phyloP scores from a whole-genome alignment of 352 stramenopile genomes.

The Globisporangium cederbergense region DNA sequence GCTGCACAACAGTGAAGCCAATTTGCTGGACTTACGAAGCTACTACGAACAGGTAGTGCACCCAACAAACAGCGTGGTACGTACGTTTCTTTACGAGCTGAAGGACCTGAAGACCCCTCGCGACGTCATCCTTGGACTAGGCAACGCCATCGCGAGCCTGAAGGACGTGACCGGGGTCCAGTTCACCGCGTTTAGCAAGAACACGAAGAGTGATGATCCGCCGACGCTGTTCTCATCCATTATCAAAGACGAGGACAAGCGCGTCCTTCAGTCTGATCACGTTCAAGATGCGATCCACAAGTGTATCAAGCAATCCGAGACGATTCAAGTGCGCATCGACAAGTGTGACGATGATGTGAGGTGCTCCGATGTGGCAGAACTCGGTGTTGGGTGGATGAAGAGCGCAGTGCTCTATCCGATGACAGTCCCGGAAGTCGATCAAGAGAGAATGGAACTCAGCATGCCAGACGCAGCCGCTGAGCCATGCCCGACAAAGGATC shows the following conservation, averaged over 20 bases:
- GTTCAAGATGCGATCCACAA: constrained; percentile 6
- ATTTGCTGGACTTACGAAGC: not conserved
- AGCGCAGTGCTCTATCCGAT: not conserved
- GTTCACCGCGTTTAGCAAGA: not conserved
- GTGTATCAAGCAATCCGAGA: not conserved
- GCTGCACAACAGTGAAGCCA: constrained; percentile 14
- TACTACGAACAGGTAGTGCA: not conserved
- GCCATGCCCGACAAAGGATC: not conserved
- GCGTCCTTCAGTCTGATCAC: not conserved
- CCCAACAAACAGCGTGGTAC: not conserved
- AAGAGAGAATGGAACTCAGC: not conserved
- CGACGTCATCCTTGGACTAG: constrained; percentile 1
- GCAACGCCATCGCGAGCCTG: constrained; percentile 1
- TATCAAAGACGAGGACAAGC: not conserved
- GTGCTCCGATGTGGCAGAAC: not conserved
- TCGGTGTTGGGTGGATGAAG: not conserved
- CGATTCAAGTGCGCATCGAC: not conserved
- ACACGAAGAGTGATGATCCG: not conserved
- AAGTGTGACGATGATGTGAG: not conserved
- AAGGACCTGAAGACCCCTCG: not conserved
- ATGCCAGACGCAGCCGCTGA: not conserved
- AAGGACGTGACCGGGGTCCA: constrained; percentile 4
- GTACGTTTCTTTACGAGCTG: constrained; percentile 4
- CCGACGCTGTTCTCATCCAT: constrained; percentile 11
- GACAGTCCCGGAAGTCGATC: not conserved